Percentiles rank a stretch among this genome's conserved stretches.
Conservation (phyloP, 177 flowering plant species). For the Telopea speciosissima region DNA sequence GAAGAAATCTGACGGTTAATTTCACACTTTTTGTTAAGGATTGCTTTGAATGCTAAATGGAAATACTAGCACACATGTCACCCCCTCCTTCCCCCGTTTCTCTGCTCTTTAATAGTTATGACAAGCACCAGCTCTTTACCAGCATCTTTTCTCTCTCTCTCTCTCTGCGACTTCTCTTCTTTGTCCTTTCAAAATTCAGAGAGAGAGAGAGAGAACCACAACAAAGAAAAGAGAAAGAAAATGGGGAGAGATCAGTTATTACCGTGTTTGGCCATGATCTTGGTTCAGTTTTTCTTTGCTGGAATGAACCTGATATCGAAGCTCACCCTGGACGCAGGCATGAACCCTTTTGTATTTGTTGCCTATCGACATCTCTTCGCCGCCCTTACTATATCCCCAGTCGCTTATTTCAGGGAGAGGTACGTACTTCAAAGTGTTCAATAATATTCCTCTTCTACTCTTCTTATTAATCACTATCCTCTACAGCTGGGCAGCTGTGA, state of each 20-base stretch:
- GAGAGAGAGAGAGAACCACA: no score
- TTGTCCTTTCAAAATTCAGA: no score
- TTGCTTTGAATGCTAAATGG: not conserved
- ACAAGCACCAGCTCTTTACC: not conserved
- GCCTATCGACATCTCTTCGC: slow-evolving; percentile 72
- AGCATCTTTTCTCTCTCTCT: not conserved
- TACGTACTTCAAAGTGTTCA: no score
- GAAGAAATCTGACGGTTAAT: slow-evolving; percentile 32
- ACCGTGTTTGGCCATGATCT: slow-evolving; percentile 62
- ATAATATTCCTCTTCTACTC: no score
- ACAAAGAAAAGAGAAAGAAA: not conserved
- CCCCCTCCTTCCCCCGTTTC: not conserved
- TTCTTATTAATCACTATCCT: no score
- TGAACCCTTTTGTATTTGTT: slow-evolving; percentile 76
- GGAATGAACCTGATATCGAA: slow-evolving; percentile 68
- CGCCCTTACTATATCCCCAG: slow-evolving; percentile 53
- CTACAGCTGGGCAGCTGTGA: no score
- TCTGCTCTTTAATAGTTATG: not conserved
- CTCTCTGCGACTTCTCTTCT: no score
- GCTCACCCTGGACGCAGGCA: slow-evolving; percentile 79
- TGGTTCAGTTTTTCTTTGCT: slow-evolving; percentile 65
- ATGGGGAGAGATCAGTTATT: slow-evolving; percentile 27
- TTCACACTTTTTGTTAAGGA: slow-evolving; percentile 13
- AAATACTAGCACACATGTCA: no score
- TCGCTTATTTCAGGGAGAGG: slow-evolving; percentile 76